Conservation (phyloP, 2,329 filamentous ascomycete species). For the Fusarium luffae region DNA sequence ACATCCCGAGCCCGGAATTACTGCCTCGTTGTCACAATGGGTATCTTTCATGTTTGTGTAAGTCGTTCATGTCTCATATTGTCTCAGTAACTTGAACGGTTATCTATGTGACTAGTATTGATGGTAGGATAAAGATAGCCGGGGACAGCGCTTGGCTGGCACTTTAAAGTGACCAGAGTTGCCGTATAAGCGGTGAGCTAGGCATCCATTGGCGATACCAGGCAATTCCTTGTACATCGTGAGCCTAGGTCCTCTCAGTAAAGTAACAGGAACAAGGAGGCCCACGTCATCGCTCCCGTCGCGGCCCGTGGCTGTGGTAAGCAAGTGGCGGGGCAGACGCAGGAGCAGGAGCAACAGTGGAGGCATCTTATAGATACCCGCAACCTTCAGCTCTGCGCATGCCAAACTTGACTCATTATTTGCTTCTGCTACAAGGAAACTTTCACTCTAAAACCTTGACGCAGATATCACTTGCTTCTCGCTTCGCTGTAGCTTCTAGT, state of each 20-base stretch:
- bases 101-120: neutral
- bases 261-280: constrained; percentile 1
- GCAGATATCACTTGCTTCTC: neutral
- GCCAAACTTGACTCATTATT: constrained; percentile 12
- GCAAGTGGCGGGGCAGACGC: constrained; percentile 36
- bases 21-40: neutral
- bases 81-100: neutral
- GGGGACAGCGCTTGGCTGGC: neutral
- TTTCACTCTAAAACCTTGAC: neutral
- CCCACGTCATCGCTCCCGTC: constrained; percentile 45
- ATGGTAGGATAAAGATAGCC: neutral
- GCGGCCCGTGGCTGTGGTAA: constrained; percentile 40
- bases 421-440: neutral
- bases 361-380: constrained; percentile 19
- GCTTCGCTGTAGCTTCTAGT: constrained; percentile 1
- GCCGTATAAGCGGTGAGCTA: constrained; percentile 6
- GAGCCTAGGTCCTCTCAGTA: neutral
- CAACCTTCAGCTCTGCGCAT: constrained; percentile 29
- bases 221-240: neutral
- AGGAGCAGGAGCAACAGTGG: neutral
- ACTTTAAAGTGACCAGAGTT: neutral
- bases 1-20: neutral
- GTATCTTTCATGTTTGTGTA: constrained; percentile 5
- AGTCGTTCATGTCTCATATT: constrained; percentile 12
- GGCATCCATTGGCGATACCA: neutral